Conservation (phyloP, 1,284 basidiomycete genomes). For the Flammula alnicola region DNA sequence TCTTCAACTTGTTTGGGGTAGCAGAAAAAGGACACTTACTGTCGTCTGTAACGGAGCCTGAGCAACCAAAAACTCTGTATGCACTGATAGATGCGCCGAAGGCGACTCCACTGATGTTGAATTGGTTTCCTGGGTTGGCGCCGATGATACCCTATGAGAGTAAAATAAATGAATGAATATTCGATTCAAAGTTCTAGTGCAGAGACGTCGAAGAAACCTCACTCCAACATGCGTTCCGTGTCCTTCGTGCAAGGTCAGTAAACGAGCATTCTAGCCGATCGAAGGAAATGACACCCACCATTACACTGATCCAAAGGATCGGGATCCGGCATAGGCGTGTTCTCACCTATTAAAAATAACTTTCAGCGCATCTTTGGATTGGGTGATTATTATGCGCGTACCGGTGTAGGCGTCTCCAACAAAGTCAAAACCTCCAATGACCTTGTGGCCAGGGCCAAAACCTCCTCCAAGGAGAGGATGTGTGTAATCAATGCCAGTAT, state of each 20-base stretch:
- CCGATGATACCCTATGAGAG: slow-evolving; percentile 64
- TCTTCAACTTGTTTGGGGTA: background rate
- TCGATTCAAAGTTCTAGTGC: background rate
- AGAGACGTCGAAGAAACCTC: too few species aligned
- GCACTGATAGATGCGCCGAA: slow-evolving; percentile 46
- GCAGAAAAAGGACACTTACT: slow-evolving; percentile 31
- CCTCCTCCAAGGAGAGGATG: slow-evolving; percentile 63
- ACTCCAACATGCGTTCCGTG: slow-evolving; percentile 69
- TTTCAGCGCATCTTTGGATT: background rate
- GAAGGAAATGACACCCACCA: too few species aligned
- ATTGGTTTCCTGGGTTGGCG: slow-evolving; percentile 57
- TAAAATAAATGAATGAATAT: background rate
- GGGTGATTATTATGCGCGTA: background rate
- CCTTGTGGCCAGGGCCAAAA: slow-evolving; percentile 62
- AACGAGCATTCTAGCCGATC: too few species aligned
- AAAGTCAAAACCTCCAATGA: slow-evolving; percentile 55
- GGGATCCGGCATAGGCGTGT: slow-evolving; percentile 47
- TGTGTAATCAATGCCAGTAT: slow-evolving; percentile 41
- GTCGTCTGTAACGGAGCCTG: slow-evolving; percentile 51
- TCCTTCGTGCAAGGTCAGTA: too few species aligned
- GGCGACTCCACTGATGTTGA: slow-evolving; percentile 58
- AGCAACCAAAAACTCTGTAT: slow-evolving; percentile 53
- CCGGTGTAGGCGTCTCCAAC: slow-evolving; percentile 34
- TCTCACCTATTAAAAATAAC: slow-evolving; percentile 34
- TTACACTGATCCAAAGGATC: slow-evolving; percentile 50